Evolutionary conservation across 1,284 basidiomycete genomes (phyloP).

Genomic region (Cryptococcus floricola): DNA sequence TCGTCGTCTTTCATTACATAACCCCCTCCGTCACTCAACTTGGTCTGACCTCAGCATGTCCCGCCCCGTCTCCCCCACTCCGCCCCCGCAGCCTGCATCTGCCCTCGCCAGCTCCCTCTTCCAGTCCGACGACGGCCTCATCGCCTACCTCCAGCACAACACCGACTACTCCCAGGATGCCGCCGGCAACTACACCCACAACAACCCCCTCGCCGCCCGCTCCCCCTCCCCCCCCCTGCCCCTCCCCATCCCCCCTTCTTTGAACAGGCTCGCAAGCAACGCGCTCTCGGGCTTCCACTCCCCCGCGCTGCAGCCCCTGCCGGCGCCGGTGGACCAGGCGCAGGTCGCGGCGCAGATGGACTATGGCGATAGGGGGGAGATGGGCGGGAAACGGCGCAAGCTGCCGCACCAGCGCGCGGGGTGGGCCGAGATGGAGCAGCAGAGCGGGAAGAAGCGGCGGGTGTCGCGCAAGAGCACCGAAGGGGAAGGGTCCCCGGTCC

Average conservation of each 20-base stretch:
- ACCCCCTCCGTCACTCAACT: not conserved
- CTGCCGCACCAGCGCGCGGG: constrained; percentile 40
- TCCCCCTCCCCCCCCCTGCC: constrained; percentile 8
- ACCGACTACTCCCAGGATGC: not conserved
- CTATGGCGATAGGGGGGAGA: constrained; percentile 32
- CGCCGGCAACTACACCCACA: not conserved
- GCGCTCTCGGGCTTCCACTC: constrained; percentile 1
- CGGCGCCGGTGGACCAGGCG: constrained; percentile 2
- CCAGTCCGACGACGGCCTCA: not conserved
- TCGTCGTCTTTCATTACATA: not conserved
- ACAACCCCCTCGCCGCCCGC: not conserved
- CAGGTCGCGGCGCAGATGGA: not conserved
- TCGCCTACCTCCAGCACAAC: not conserved
- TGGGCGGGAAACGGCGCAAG: constrained; percentile 46
- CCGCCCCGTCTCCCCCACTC: not conserved
- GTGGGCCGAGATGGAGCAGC: constrained; percentile 40
- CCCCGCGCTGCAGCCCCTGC: not conserved
- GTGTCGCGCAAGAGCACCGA: not conserved
- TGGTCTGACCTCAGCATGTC: not conserved
- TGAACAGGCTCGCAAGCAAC: constrained; percentile 6
- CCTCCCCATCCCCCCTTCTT: constrained; percentile 10
- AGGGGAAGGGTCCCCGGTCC: too few species aligned
- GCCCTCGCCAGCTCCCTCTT: too few species aligned
- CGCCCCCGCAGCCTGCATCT: too few species aligned
- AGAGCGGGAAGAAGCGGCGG: constrained; percentile 7